A percentile compares a stretch with the other conserved stretches of the same genome.
These are phyloP conservation scores for Microbotryum scabiosae DNA, from an alignment of 1,284 basidiomycete species.

Conservation along the genomic window DNA sequence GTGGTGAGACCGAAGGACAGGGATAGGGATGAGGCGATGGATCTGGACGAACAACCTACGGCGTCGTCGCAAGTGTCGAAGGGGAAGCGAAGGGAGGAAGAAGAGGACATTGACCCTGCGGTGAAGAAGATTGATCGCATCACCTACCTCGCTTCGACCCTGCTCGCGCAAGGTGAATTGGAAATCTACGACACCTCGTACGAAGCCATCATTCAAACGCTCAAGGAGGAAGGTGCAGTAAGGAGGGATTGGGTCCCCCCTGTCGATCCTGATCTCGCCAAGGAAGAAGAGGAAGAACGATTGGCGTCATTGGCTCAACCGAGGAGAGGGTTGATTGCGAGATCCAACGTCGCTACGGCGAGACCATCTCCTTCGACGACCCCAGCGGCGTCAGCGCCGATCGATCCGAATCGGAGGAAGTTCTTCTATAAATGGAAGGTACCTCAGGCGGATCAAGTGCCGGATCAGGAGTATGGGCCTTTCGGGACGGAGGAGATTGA, in stretches of 20 bases:
- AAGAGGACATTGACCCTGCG: not conserved
- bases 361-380: slow-evolving; percentile 8
- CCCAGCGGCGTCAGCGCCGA: no score
- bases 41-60: slow-evolving; percentile 16
- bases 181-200: slow-evolving; percentile 77
- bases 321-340: not conserved
- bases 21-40: slow-evolving; percentile 19
- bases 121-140: slow-evolving; percentile 56
- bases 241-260: slow-evolving; percentile 62
- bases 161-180: slow-evolving; percentile 65
- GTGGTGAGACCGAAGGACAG: slow-evolving; percentile 43
- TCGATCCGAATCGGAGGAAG: slow-evolving; percentile 5
- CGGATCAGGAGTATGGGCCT: slow-evolving; percentile 60
- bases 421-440: slow-evolving; percentile 69
- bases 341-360: slow-evolving; percentile 17
- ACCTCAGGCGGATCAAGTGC: slow-evolving; percentile 39
- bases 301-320: not conserved
- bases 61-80: not conserved
- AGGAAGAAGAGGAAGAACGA: slow-evolving; percentile 8
- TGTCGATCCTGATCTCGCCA: slow-evolving; percentile 49
- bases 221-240: slow-evolving; percentile 61
- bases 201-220: slow-evolving; percentile 65
- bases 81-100: not conserved
- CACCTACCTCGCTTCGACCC: slow-evolving; percentile 68
- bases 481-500: slow-evolving; percentile 65